Base-by-base conservation (phyloP, 2,329 filamentous ascomycete species). In the Botrytis medusae region DNA sequence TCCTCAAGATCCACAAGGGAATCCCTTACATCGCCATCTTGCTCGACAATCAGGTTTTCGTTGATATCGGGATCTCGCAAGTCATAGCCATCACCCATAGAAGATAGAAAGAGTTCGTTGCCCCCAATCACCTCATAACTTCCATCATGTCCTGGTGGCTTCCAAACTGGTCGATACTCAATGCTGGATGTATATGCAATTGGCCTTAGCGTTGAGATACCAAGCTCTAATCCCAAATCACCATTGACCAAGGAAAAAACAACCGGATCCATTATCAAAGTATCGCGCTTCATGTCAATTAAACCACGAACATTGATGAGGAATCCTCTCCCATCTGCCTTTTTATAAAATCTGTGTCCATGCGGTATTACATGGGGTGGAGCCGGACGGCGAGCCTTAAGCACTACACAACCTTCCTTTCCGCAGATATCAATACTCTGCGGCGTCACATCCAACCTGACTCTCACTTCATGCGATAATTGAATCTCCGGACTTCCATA, bases 341-440 rank as follows among this genome's bases (percentile, higher is more conserved):
- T 60, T 3, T 2, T 2, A 60, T 60, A 60, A 22, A 2, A 22
- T 22, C 18, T 60, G 57, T 34, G 32, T 4, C 2, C 1, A 4
- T 32, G n/a, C 18, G 51, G 51, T 8, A 32, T 57, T 6, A 18
- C 4, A 18, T 29, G 51, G 16, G 0, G 1, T 29, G 7, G n/a
- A 57, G n/a, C 51, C 14, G 14, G n/a, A 0, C 8, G 1, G 2
- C 16, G 2, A 8, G 51, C 51, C 51, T 18, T 9, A n/a, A 57
- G n/a, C 5, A 9, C 12, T 22, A 60, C 2, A 34, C 57, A 34
- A 22, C 7, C 3, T 22, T 9, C 1, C 29, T 29, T 57, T 29
- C 14, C 14, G 51, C 51, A 57, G n/a, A 18, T 18, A 1, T 2
- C 14, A 29, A 18, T 0, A 2, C 18, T 0, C 1, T 9, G 14